Base-by-base conservation (phyloP, 2,329 filamentous ascomycete genomes). In the Thelonectria discophora region DNA sequence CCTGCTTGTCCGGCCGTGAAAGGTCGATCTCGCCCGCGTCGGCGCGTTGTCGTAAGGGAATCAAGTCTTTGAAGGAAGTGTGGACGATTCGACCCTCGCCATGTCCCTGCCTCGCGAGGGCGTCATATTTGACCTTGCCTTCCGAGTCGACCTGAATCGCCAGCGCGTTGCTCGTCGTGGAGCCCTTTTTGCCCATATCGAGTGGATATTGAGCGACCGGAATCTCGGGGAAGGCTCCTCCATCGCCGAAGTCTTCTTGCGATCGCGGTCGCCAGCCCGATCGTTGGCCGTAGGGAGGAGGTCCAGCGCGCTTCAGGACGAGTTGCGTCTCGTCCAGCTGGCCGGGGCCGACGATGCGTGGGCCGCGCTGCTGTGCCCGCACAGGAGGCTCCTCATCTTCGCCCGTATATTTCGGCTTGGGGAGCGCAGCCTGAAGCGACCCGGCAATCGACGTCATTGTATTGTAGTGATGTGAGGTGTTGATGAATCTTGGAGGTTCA, bases 61-160 rank as follows among this genome's bases (percentile, higher is more conserved):
- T 99, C 52, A 99, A 81, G 72, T 98, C 95, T 76, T 97, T 97
- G 82, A 99, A 99, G 9, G 92, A 97, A 18, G 95, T 90, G 77
- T 99, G 95, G 11, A 99, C 89, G 66, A 97, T 91, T 51, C 94
- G 86, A 62, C 87, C 88, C 18, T 93, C 92, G 74, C 85, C 85
- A 76, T 99, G 95, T 13, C 95, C 95, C 73, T 94, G 91, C 71
- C 90, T 86, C 53, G 94, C 94, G 73, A 99, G 97, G 55, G 94
- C 93, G 76, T 97, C 93, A 80, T 97, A 99, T 78, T 97, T 96
- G 65, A 97, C 91, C 75, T 96, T 97, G 46, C 95, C 95, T 67
- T 97, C 90, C 0, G 85, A 88, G 74, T 98, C 93, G 37, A 98
- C 93, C 75, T 97, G 92, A 32, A 98, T 85, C n/a, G 93, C 90